Conservation (phyloP, 371 early-diverging fungal genomes). For the Polyrhizophydium stewartii region DNA sequence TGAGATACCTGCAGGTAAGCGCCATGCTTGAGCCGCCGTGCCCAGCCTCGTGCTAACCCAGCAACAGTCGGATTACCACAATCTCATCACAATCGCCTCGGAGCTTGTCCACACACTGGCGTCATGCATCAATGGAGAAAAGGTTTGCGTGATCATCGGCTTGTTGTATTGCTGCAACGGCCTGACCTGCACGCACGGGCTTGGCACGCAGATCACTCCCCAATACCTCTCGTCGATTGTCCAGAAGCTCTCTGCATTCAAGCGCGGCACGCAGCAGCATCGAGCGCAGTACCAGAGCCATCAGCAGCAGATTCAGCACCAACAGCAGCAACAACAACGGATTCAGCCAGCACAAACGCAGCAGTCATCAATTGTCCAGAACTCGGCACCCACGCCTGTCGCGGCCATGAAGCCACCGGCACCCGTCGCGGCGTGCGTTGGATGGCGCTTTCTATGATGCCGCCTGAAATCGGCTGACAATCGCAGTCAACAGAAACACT, state of each 20-base stretch:
- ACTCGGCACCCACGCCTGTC: too few relatives aligned
- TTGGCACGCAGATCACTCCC: constrained; percentile 29
- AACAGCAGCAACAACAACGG: too few relatives aligned
- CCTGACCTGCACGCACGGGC: not conserved
- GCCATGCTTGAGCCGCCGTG: not conserved
- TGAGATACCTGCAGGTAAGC: not conserved
- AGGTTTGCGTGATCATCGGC: constrained; percentile 10
- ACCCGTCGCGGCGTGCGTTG: too few relatives aligned
- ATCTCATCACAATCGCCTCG: constrained; percentile 42
- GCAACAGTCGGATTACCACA: constrained; percentile 42
- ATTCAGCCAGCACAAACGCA: not conserved
- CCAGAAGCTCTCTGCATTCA: constrained; percentile 31
- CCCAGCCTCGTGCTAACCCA: too few relatives aligned
- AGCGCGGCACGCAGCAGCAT: constrained; percentile 7
- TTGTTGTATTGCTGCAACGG: not conserved
- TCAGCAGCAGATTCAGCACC: not conserved
- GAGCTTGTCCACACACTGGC: constrained; percentile 49
- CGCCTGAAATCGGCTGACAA: too few relatives aligned
- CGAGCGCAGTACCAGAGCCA: not conserved
- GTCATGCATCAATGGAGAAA: constrained; percentile 38
- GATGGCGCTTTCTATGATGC: too few relatives aligned
- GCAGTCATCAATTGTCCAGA: not conserved
- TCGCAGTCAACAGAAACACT: too few relatives aligned
- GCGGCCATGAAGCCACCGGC: too few relatives aligned
- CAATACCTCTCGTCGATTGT: constrained; percentile 34